Percentiles rank a stretch among this genome's conserved stretches.
Evolutionary conservation across 2,329 filamentous ascomycete species (phyloP).

Genomic region (Albophoma yamanashiensis): DNA sequence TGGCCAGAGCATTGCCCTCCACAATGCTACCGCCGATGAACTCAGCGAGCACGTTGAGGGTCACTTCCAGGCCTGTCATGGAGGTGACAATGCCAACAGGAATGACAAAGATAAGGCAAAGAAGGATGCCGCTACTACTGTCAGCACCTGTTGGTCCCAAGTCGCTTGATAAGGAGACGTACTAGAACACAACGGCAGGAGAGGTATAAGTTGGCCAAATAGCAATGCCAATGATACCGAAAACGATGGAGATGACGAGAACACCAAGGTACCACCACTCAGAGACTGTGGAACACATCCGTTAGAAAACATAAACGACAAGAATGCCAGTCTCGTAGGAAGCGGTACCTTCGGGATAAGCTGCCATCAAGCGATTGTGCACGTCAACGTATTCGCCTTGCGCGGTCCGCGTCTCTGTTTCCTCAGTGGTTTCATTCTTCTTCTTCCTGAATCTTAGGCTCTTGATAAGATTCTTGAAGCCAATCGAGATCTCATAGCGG

Average conservation of each 20-base stretch:
- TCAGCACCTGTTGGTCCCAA: neutral
- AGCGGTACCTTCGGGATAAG: slow-evolving; percentile 25
- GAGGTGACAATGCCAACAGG: slow-evolving; percentile 32
- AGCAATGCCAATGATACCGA: slow-evolving; percentile 23
- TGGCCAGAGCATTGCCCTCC: slow-evolving; percentile 31
- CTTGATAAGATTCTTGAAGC: slow-evolving; percentile 20
- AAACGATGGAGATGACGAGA: slow-evolving; percentile 17
- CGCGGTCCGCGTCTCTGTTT: neutral
- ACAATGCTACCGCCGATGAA: slow-evolving; percentile 33
- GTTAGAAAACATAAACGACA: too few relatives aligned
- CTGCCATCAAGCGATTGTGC: slow-evolving; percentile 36
- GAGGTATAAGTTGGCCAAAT: slow-evolving; percentile 30
- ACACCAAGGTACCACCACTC: slow-evolving; percentile 36
- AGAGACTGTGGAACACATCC: slow-evolving; percentile 16
- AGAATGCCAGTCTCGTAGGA: neutral
- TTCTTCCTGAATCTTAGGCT: slow-evolving; percentile 16
- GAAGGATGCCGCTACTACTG: slow-evolving; percentile 18
- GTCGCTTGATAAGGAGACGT: neutral
- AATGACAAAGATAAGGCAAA: slow-evolving; percentile 30
- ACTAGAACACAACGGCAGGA: slow-evolving; percentile 29
- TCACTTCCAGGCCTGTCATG: slow-evolving; percentile 29
- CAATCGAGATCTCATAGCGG: slow-evolving; percentile 24
- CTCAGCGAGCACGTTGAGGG: slow-evolving; percentile 34
- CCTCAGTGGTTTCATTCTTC: slow-evolving; percentile 1
- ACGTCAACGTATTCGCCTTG: slow-evolving; percentile 20